A percentile compares a stretch with the other conserved stretches of the same genome.
Evolutionary conservation across 164 flowering plant genomes (phyloP).

Genomic region (Vitis rotundifolia): DNA sequence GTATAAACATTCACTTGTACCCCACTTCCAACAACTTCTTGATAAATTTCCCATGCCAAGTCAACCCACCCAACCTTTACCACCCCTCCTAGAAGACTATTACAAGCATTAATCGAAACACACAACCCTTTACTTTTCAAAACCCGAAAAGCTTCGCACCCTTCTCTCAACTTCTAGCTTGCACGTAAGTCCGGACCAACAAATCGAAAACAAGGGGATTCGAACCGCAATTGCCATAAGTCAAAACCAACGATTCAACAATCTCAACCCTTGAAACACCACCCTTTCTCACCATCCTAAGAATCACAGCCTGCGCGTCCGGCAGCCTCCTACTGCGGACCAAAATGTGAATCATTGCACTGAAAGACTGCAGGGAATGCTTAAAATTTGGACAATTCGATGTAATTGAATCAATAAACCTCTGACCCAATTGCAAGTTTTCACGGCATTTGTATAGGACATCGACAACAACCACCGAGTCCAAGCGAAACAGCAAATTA

Average conservation of each 20-base stretch:
- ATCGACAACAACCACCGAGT: constrained; percentile 41
- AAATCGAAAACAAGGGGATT: constrained; percentile 63
- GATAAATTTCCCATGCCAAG: constrained; percentile 73
- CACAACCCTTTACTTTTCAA: constrained; percentile 49
- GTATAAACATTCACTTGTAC: constrained; percentile 68
- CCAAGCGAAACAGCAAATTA: constrained; percentile 22
- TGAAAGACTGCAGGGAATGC: constrained; percentile 56
- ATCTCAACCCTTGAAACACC: constrained; percentile 64
- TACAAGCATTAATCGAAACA: constrained; percentile 72
- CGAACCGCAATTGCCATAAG: constrained; percentile 41
- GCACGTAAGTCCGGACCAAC: constrained; percentile 81
- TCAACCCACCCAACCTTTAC: constrained; percentile 81
- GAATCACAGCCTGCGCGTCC: constrained; percentile 78
- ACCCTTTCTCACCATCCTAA: constrained; percentile 74
- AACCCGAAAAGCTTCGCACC: constrained; percentile 56
- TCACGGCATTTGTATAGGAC: constrained; percentile 53
- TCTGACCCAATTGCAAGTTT: constrained; percentile 45
- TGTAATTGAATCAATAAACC: constrained; percentile 47
- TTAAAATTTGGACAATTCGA: constrained; percentile 31
- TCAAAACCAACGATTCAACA: constrained; percentile 56
- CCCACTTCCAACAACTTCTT: constrained; percentile 46
- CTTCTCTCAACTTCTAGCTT: constrained; percentile 80
- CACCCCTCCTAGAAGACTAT: constrained; percentile 80
- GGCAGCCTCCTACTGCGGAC: constrained; percentile 54
- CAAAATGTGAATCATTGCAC: constrained; percentile 64